Evolutionary conservation across 345 rosid species (phyloP).

Genomic region (Heritiera fomes): DNA sequence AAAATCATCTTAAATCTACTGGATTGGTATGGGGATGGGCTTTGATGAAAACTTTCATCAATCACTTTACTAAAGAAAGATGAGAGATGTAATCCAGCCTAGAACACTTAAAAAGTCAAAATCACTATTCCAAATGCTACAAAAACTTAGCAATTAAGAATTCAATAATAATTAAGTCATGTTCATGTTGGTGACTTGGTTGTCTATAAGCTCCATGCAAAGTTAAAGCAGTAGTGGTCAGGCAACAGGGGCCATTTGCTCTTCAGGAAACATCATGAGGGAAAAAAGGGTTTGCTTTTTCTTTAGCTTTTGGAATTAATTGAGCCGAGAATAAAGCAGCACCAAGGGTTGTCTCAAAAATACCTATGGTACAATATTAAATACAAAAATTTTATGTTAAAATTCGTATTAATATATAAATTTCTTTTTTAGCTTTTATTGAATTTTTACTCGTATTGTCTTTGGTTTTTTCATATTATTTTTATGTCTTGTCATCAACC

Average conservation of each 20-base stretch:
- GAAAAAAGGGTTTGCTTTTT: neutral
- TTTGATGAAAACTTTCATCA: neutral
- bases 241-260: neutral
- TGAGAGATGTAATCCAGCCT: conserved; percentile 26
- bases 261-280: neutral
- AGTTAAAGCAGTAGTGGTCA: neutral
- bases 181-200: neutral
- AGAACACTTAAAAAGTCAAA: conserved; percentile 29
- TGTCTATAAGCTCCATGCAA: conserved; percentile 2
- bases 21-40: neutral
- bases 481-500: too few relatives aligned
- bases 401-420: too few relatives aligned
- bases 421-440: too few relatives aligned
- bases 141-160: conserved; percentile 32
- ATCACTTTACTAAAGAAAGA: neutral
- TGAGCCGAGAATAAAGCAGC: too few relatives aligned
- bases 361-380: too few relatives aligned
- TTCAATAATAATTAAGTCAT: neutral
- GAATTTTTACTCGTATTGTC: too few relatives aligned
- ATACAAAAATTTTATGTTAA: too few relatives aligned
- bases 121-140: neutral
- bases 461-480: too few relatives aligned
- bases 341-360: too few relatives aligned
- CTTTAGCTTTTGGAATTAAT: conserved; percentile 13
- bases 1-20: neutral